Evolutionary conservation across 345 rosid species (phyloP).

Genomic region (Salix dunnii): DNA sequence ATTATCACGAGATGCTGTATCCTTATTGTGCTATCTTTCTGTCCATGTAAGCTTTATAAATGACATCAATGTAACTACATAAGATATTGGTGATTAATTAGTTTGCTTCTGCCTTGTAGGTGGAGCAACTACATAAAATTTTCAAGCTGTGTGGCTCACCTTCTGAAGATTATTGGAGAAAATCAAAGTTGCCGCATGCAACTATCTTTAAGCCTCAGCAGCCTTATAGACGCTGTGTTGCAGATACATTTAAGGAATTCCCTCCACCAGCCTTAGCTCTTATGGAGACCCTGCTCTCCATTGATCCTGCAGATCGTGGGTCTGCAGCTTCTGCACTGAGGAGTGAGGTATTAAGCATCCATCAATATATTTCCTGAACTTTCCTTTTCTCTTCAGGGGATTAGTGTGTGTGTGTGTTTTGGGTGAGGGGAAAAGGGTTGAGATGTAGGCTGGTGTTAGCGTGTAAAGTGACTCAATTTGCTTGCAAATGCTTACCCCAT

Average conservation of each 20-base stretch:
- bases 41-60: background rate
- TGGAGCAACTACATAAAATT: constrained; percentile 96
- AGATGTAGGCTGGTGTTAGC: background rate
- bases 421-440: no score
- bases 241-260: constrained; percentile 90
- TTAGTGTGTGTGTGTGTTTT: no score
- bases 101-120: constrained; percentile 45
- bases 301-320: constrained; percentile 93
- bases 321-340: constrained; percentile 72
- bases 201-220: constrained; percentile 96
- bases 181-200: constrained; percentile 94
- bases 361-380: background rate
- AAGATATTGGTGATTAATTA: background rate
- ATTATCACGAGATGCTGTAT: background rate
- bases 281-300: constrained; percentile 78
- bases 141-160: constrained; percentile 99
- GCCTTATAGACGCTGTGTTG: constrained; percentile 88
- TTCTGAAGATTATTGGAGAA: constrained; percentile 88
- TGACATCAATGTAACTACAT: background rate
- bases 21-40: background rate
- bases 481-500: no score
- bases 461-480: background rate
- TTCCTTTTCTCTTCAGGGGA: background rate
- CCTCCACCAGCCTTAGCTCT: constrained; percentile 82
- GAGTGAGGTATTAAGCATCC: constrained; percentile 60